Base-by-base conservation (phyloP, 495 filamentous ascomycete species). In the Podospora comata region DNA sequence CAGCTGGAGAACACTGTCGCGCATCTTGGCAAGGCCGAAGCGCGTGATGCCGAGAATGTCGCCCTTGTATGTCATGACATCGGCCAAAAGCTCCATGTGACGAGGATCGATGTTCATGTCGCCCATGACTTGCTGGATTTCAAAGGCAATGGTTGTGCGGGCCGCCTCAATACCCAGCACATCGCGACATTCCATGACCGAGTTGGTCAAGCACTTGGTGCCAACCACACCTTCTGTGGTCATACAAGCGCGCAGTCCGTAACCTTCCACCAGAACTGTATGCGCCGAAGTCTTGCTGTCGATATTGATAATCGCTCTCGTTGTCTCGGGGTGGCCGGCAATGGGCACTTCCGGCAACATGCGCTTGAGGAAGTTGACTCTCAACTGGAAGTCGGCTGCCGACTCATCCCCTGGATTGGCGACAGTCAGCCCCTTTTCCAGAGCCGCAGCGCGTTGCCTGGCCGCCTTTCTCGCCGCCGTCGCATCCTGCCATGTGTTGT, bases 11-110 rank as follows among this genome's bases (percentile, higher is more conserved):
- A 97, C 94, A 27, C 87, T 91, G 77, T 99, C 96, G 64, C 95
- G 85, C 94, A 97, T 99, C 85, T 99, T 99, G 62, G 92, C 89
- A 55, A 99, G 84, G 62, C 95, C 95, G 78, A 98, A 98, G 27
- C 95, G 90, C 9, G 95, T 99, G 75, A 99, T 99, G 48, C 95
- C 95, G n/a, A 97, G 86, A 0, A 98, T 91, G 70, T 98, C 94
- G 60, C 95, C 95, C 80, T 96, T 97, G 85, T 94, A 98, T 5
- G 95, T 99, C 95, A 99, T 99, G 48, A 97, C 93, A 68, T 99
- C 96, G n/a, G 95, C 94, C 18, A 99, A 86, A 7, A 99, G 87
- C 77, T 97, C 91, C 94, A 99, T 97, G 84, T 99, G 95, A 39
- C 96, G 91, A 30, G 95, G 95, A 82, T 99, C 95, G 71, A 99